Evolutionary conservation across 306 rosid genomes (phyloP), one percentile per base, ranked within the genome.

Genomic region (Gynostemma pentaphyllum): DNA sequence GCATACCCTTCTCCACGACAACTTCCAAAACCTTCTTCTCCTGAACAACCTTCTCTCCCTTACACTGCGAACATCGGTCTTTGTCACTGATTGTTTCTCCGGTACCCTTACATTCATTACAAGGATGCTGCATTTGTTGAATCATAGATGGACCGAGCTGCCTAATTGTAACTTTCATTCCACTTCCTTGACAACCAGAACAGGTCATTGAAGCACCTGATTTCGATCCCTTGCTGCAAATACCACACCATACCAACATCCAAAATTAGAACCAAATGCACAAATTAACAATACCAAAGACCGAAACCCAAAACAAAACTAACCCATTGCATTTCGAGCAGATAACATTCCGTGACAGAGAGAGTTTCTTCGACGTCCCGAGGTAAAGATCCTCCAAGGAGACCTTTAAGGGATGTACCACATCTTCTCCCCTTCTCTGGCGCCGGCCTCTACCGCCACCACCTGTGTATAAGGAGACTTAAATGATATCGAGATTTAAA

Each of bases 91-190:
- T 90, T 0, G 82, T 79, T 76, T 90, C 95, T 60, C 95, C 97
- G 23, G 89, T 90, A 11, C 97, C 97, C 83, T 86, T 89, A 26
- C 97, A 89, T 23, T 89, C 92, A 66, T 87, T 84, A 80, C 97
- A 87, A 69, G 88, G 75, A 57, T 87, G 94, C 56, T 90, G 94
- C 94, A 85, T 81, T 56, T 90, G 97, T 70, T 89, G 95, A 39
- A 90, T 82, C 95, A 90, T 85, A 54, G 83, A 75, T 0, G 94
- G 88, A 22, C 95, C 94, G 1, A 90, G 80, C 1, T 85, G 97
- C 79, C 90, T 79, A 18, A 87, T 75, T 1, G 95, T 67, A 47
- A 90, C 78, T 84, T 90, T 87, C 94, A 87, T 82, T 29, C 97
- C 97, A 66, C 79, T 75, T 53, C 97, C 95, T 70, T 85, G 87